Evolutionary conservation across 352 stramenopile species (phyloP).

Genomic region (Pythium biforme): DNA sequence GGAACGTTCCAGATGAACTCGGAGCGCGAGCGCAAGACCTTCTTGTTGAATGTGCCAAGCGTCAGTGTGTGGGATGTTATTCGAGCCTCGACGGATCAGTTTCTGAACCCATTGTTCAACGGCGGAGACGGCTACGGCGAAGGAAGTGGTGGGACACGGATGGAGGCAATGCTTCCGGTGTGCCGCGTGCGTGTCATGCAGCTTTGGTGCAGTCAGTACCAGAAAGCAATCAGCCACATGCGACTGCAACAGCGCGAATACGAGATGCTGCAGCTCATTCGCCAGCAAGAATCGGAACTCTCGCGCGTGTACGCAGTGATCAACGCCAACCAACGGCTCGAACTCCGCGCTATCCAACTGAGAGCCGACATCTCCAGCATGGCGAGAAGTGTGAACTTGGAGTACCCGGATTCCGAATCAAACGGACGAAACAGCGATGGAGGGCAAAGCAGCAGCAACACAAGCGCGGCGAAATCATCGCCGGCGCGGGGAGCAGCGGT

Average conservation of each 20-base stretch:
- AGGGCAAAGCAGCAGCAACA: slow-evolving; percentile 4
- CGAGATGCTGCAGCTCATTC: slow-evolving; percentile 81
- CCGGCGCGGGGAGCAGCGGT: background rate
- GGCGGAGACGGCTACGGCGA: slow-evolving; percentile 33
- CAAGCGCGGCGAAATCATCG: slow-evolving; percentile 4
- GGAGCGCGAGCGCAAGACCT: slow-evolving; percentile 68
- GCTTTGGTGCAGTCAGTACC: slow-evolving; percentile 83
- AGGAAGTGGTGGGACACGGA: slow-evolving; percentile 28
- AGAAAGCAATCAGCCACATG: slow-evolving; percentile 89
- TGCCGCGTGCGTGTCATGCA: slow-evolving; percentile 86
- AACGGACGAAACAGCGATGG: slow-evolving; percentile 12
- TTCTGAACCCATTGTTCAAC: slow-evolving; percentile 79
- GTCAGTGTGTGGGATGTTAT: slow-evolving; percentile 86
- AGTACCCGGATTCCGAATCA: slow-evolving; percentile 44
- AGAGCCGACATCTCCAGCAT: slow-evolving; percentile 72
- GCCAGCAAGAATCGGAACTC: slow-evolving; percentile 76
- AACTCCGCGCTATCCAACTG: slow-evolving; percentile 60
- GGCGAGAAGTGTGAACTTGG: slow-evolving; percentile 70
- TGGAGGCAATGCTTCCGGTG: slow-evolving; percentile 79
- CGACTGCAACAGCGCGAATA: slow-evolving; percentile 83
- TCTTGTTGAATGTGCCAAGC: slow-evolving; percentile 62
- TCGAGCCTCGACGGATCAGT: slow-evolving; percentile 78
- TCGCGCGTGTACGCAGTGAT: slow-evolving; percentile 63
- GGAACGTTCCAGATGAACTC: slow-evolving; percentile 91
- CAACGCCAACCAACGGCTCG: slow-evolving; percentile 56